Percentiles rank a stretch among this genome's conserved stretches.
These are phyloP conservation scores for Sarocladium kiliense DNA, from an alignment of 2,329 filamentous ascomycete genomes.

Conservation along the genomic window DNA sequence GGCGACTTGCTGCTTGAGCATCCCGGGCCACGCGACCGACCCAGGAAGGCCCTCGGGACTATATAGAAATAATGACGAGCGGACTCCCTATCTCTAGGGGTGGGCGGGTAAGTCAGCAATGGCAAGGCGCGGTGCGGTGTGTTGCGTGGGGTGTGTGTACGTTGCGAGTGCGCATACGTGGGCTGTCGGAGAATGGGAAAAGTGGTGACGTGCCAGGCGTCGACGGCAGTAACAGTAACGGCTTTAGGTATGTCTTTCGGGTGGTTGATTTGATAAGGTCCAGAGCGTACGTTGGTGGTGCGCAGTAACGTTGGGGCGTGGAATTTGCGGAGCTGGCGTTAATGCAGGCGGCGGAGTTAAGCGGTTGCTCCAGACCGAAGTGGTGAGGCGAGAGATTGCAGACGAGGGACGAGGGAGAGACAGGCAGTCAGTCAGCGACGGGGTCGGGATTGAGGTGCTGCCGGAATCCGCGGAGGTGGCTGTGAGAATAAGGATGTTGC, in stretches of 20 bases:
- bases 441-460: constrained; percentile 1
- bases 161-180: constrained; percentile 2
- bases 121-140: neutral
- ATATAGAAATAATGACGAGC: constrained; percentile 3
- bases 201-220: constrained; percentile 1
- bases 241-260: neutral
- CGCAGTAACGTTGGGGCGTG: neutral
- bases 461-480: constrained; percentile 6
- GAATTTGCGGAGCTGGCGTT: constrained; percentile 3
- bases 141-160: neutral
- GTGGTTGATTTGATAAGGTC: neutral
- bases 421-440: neutral
- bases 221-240: neutral
- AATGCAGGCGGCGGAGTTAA: constrained; percentile 1
- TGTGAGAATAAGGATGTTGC: neutral
- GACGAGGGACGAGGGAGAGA: neutral
- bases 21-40: constrained; percentile 23
- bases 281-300: neutral
- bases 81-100: neutral
- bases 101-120: constrained; percentile 1
- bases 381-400: neutral
- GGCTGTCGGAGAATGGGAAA: neutral
- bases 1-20: constrained; percentile 39
- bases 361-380: neutral
- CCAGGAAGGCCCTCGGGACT: constrained; percentile 3